phyloP scores from a whole-genome alignment of 2,329 filamentous ascomycete genomes.

The Botrytis hyacinthi region DNA sequence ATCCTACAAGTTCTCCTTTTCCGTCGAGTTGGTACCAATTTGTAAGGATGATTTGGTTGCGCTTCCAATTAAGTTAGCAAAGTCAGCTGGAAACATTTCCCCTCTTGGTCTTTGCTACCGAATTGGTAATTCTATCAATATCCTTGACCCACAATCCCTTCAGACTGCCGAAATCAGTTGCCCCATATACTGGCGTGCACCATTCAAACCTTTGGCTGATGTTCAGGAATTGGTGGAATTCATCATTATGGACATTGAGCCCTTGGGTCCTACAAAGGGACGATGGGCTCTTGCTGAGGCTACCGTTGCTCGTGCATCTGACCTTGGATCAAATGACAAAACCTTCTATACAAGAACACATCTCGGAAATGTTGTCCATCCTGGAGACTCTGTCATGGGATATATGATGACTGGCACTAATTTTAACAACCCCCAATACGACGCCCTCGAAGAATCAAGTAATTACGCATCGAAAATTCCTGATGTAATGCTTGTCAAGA shows the following conservation, averaged over 20 bases:
- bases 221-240: constrained; percentile 86
- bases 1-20: constrained; percentile 93
- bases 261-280: constrained; percentile 69
- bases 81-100: constrained; percentile 81
- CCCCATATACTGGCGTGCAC: constrained; percentile 84
- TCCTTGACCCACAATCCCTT: constrained; percentile 86
- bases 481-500: constrained; percentile 95
- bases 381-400: constrained; percentile 92
- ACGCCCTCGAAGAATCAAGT: constrained; percentile 75
- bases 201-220: constrained; percentile 81
- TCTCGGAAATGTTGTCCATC: constrained; percentile 78
- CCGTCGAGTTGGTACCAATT: constrained; percentile 84
- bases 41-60: constrained; percentile 98
- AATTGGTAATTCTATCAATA: constrained; percentile 84
- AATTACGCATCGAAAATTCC: constrained; percentile 78
- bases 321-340: constrained; percentile 80
- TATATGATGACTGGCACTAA: constrained; percentile 87
- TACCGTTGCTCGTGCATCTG: constrained; percentile 81
- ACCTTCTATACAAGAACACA: constrained; percentile 92
- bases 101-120: constrained; percentile 83
- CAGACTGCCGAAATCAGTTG: constrained; percentile 84
- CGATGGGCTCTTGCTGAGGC: constrained; percentile 83
- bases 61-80: constrained; percentile 84
- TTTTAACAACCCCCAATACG: constrained; percentile 86
- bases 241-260: constrained; percentile 91